These are phyloP conservation scores for Phialemoniopsis sp. DNA, from an alignment of 2,329 filamentous ascomycete genomes.

Conservation along the genomic window DNA sequence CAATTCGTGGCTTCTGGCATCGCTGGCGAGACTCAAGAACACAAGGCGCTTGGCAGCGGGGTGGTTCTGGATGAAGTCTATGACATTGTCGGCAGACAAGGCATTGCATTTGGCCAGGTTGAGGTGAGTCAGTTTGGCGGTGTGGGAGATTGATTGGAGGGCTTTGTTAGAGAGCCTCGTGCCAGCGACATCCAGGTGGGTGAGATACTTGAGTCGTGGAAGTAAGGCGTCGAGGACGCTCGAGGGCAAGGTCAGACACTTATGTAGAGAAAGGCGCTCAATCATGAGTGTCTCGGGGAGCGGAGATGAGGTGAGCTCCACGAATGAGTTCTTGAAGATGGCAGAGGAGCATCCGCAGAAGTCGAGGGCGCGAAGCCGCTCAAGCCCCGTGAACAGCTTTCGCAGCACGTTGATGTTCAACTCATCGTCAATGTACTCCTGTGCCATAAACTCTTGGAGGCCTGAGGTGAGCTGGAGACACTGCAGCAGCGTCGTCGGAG, in stretches of 20 bases:
- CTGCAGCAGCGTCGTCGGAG: conserved; percentile 65
- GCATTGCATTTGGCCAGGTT: conserved; percentile 74
- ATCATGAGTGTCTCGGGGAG: conserved; percentile 56
- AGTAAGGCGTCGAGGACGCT: conserved; percentile 65
- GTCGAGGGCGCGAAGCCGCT: conserved; percentile 64
- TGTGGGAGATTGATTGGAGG: conserved; percentile 64
- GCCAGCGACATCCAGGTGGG: conserved; percentile 76
- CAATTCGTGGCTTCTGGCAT: conserved; percentile 68
- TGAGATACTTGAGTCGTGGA: conserved; percentile 65
- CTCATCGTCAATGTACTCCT: conserved; percentile 79
- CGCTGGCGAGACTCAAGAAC: conserved; percentile 70
- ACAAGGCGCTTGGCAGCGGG: conserved; percentile 64
- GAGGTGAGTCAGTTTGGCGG: conserved; percentile 70
- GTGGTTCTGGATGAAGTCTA: conserved; percentile 68
- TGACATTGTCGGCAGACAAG: conserved; percentile 61
- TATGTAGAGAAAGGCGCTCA: conserved; percentile 70
- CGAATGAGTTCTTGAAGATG: conserved; percentile 63
- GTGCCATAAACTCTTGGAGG: conserved; percentile 72
- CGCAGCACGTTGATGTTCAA: conserved; percentile 62
- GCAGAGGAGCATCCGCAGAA: conserved; percentile 72
- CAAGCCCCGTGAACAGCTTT: conserved; percentile 66
- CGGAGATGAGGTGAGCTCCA: conserved; percentile 31
- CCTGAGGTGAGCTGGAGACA: conserved; percentile 70
- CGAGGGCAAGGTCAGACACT: conserved; percentile 68
- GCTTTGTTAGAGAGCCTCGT: conserved; percentile 72